Evolutionary conservation across 2,329 filamentous ascomycete species (phyloP).

Genomic region (Xylariaceae sp.): DNA sequence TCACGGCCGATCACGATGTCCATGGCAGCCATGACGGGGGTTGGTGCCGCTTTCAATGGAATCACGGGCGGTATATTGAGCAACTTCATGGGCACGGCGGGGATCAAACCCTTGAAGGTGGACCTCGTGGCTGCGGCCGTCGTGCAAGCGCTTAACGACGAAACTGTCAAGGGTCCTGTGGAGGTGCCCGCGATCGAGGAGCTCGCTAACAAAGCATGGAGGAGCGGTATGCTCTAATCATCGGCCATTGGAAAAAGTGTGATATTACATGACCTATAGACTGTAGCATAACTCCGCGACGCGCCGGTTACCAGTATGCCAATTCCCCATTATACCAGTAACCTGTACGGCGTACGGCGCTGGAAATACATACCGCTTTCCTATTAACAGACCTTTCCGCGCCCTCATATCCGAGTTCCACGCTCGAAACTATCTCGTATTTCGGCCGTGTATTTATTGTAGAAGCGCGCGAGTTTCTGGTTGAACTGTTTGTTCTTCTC

Average conservation of each 20-base stretch:
- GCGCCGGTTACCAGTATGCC: conserved; percentile 9
- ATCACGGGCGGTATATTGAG: conserved; percentile 70
- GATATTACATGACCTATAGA: conserved; percentile 24
- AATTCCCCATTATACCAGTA: conserved; percentile 3
- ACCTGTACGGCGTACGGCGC: not conserved
- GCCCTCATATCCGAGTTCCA: conserved; percentile 79
- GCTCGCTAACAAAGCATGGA: conserved; percentile 77
- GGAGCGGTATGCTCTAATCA: conserved; percentile 73
- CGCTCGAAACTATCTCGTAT: conserved; percentile 97
- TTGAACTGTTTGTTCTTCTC: conserved; percentile 99
- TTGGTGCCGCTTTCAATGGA: conserved; percentile 70
- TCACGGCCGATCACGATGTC: conserved; percentile 78
- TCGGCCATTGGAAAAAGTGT: not conserved
- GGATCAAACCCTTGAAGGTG: conserved; percentile 79
- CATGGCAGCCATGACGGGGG: conserved; percentile 70
- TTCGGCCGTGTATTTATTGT: conserved; percentile 97
- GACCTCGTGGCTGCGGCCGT: conserved; percentile 85
- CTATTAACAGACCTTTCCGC: not conserved
- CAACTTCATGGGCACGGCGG: conserved; percentile 73
- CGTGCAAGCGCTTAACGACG: conserved; percentile 77
- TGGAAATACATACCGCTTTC: conserved; percentile 9
- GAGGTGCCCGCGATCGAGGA: conserved; percentile 76
- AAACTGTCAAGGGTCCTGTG: conserved; percentile 65
- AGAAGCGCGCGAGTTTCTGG: conserved; percentile 91
- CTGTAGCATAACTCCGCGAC: conserved; percentile 25